Evolutionary conservation across 1,284 basidiomycete genomes (phyloP), one percentile per base, ranked within the genome.

Genomic region (Takashimella koratensis): DNA sequence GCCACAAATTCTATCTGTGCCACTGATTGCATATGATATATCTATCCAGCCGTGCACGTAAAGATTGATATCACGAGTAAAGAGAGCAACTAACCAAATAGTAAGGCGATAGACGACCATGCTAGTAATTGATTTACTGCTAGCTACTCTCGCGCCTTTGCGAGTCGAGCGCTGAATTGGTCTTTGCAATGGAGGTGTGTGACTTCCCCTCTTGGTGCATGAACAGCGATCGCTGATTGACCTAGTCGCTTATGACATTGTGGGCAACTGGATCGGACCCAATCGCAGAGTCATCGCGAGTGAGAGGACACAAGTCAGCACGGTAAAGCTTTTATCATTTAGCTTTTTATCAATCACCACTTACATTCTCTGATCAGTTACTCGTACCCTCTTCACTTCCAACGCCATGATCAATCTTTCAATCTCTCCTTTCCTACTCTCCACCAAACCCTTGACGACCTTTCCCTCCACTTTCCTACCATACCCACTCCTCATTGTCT

Each of bases 171-270:
- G 13, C 86, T 80, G 73, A 93, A 93, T 2, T 81, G 80, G 68
- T 94, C 91, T 40, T 90, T 85, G 71, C 92, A 96, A 62, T 93
- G 88, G 69, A 94, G 90, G 76, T 95, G 92, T 0, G 91, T 95
- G 2, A 95, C 92, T 71, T 94, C 88, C 3, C 92, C 92, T 48
- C 90, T 92, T 4, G 92, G 93, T 16, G 86, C 80, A 78, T 95
- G 93, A 0, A 98, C 91, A 1, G 94, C 91, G 63, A 98, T 92
- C 39, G 96, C 93, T 56, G 90, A 94, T 63, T 86, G 88, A 0
- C 96, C 96, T 24, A 99, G 79, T 20, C 94, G 83, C 68, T 98
- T 98, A 70, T 94, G 88, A 73, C 95, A 99, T 68, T 92, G 87
- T 0, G 92, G 92, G 67, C 96, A 98, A 74, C 92, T 95, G 59